Evolutionary conservation across 2,329 filamentous ascomycete species (phyloP).

Genomic region (Epicoccum nigrum): DNA sequence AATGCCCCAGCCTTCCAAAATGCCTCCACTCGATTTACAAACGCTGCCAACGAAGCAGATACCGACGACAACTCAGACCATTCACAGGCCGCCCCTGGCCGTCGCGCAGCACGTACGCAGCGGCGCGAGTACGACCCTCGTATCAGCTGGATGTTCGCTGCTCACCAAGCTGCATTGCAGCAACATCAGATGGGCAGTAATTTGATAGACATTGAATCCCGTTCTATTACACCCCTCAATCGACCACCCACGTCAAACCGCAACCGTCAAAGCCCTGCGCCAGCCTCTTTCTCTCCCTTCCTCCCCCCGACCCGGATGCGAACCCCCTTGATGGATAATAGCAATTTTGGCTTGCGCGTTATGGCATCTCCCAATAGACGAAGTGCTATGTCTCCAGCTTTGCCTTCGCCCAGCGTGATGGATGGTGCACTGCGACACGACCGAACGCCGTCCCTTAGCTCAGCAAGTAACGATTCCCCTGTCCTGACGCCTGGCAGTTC

Average conservation of each 20-base stretch:
- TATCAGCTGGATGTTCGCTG: conserved; percentile 51
- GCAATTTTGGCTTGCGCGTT: conserved; percentile 32
- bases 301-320: conserved; percentile 42
- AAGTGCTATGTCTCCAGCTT: conserved; percentile 29
- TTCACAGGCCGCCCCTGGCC: conserved; percentile 39
- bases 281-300: conserved; percentile 45
- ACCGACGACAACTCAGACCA: conserved; percentile 50
- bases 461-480: conserved; percentile 37
- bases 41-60: conserved; percentile 39
- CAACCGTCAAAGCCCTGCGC: conserved; percentile 46
- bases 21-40: conserved; percentile 30
- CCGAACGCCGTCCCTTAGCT: conserved; percentile 37
- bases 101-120: conserved; percentile 30
- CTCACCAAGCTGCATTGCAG: conserved; percentile 48
- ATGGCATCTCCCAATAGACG: conserved; percentile 42
- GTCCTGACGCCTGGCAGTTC: conserved; percentile 39
- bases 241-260: conserved; percentile 49
- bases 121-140: conserved; percentile 49
- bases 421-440: conserved; percentile 27
- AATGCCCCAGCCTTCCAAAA: conserved; percentile 33
- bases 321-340: conserved; percentile 42
- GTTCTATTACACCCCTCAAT: conserved; percentile 47
- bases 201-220: conserved; percentile 45
- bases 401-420: conserved; percentile 21
- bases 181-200: conserved; percentile 40